phyloP scores from a whole-genome alignment of 2,329 filamentous ascomycete species.

The Neurospora crassa region DNA sequence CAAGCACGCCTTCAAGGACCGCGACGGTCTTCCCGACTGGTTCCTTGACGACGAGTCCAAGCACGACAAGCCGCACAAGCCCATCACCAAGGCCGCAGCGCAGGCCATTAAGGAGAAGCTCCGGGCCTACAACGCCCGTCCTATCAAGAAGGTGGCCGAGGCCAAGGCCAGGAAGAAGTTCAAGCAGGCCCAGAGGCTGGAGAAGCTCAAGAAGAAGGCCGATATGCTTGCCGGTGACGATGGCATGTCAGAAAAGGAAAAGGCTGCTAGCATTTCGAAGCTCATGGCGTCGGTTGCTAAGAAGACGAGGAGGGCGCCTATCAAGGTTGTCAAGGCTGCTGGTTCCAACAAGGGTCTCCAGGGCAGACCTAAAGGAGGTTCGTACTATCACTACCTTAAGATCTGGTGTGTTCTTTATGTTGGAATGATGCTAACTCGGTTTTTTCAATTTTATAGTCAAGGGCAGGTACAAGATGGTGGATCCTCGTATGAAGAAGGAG shows the following conservation, averaged over 20 bases:
- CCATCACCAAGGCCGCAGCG: constrained; percentile 85
- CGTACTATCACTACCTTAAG: neutral
- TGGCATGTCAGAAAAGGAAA: constrained; percentile 90
- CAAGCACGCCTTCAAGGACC: constrained; percentile 81
- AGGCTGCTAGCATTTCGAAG: constrained; percentile 73
- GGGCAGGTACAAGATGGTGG: constrained; percentile 96
- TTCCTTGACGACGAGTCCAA: constrained; percentile 85
- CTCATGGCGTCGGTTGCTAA: constrained; percentile 66
- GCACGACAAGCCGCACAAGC: constrained; percentile 77
- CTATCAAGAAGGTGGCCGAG: constrained; percentile 98
- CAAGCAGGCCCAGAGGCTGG: constrained; percentile 79
- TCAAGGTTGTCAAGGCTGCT: constrained; percentile 81
- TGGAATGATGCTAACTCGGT: neutral
- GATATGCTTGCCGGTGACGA: constrained; percentile 82
- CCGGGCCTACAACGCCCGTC: constrained; percentile 84
- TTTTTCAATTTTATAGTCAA: constrained; percentile 46
- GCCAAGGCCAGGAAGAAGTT: constrained; percentile 96
- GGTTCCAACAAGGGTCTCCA: constrained; percentile 78
- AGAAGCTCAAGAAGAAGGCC: constrained; percentile 97
- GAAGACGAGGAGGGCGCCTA: constrained; percentile 75
- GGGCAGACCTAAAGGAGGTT: constrained; percentile 66
- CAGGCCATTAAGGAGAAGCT: constrained; percentile 90
- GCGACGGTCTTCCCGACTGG: constrained; percentile 91
- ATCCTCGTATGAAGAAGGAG: constrained; percentile 94
- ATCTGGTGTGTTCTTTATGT: too few species aligned